These are phyloP conservation scores for Lachancea thermotolerans DNA, from an alignment of 805 yeast species.

Conservation along the genomic window DNA sequence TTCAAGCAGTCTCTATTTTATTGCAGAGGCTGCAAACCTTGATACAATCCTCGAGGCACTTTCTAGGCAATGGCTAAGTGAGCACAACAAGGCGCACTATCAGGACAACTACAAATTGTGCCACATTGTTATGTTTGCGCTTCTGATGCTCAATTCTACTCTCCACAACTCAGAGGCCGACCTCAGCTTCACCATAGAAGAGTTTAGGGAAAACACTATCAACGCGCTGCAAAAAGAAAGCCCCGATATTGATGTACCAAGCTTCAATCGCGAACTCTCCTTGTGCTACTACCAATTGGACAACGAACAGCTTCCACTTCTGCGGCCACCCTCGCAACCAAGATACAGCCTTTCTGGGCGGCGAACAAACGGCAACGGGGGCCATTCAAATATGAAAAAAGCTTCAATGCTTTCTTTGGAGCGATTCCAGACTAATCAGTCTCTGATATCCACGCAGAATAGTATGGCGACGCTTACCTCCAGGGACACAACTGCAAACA, in stretches of 20 bases:
- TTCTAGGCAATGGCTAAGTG: slow-evolving; percentile 53
- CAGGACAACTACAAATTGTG: slow-evolving; percentile 50
- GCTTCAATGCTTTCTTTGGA: slow-evolving; percentile 6
- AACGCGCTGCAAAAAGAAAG: slow-evolving; percentile 36
- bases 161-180: slow-evolving; percentile 47
- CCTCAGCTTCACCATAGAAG: slow-evolving; percentile 35
- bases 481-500: slow-evolving; percentile 12
- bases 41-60: slow-evolving; percentile 67
- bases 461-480: slow-evolving; percentile 8
- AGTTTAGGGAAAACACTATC: slow-evolving; percentile 45
- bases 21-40: slow-evolving; percentile 78
- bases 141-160: slow-evolving; percentile 71
- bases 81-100: slow-evolving; percentile 35
- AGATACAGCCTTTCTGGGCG: not conserved
- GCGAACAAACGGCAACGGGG: not conserved
- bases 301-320: slow-evolving; percentile 20
- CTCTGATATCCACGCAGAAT: slow-evolving; percentile 1
- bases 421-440: slow-evolving; percentile 3
- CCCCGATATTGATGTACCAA: slow-evolving; percentile 8
- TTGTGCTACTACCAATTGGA: slow-evolving; percentile 20
- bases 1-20: slow-evolving; percentile 61
- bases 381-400: slow-evolving; percentile 2
- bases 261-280: slow-evolving; percentile 16
- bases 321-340: not conserved
- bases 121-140: slow-evolving; percentile 64